Evolutionary conservation across 2,329 filamentous ascomycete species (phyloP), one percentile per base, ranked within the genome.

Genomic region (Cadophora gregata): DNA sequence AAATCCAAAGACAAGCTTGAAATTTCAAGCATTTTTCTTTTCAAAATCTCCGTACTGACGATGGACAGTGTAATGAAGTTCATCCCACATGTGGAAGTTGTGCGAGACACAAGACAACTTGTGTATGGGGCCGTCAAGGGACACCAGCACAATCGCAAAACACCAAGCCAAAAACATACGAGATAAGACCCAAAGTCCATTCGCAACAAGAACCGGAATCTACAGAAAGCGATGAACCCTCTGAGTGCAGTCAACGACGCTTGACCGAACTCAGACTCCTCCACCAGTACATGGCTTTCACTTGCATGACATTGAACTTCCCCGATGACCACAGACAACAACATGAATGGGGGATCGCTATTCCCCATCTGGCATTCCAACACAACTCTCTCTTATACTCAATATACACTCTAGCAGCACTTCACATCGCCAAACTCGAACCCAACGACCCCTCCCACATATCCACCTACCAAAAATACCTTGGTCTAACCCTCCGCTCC

Each of bases 41-140:
- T 6, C 31, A 36, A n/a, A n/a, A n/a, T n/a, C 31, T 5, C 14
- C 45, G 16, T 47, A 62, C 48, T 62, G n/a, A 63, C 53, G 60
- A 16, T 19, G 16, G 21, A 33, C 38, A 73, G 71, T 74, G 72
- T 51, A 68, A 73, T 65, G 71, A 74, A 68, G 59, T 61, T 25
- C 70, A 72, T 16, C 72, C 72, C 8, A 42, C 63, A 9, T 74
- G 69, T 45, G 60, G 68, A 12, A 67, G 62, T 21, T 73, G 72
- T 55, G 10, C 55, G 21, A 60, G 67, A n/a, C 72, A 74, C 53
- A 56, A 64, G 14, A 59, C 65, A 50, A 53, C 63, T 19, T 74
- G 71, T 47, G 51, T 69, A 9, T 74, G 64, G 62, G 67, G 61
- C 38, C 56, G 69, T 1, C 66, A 51, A 65, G 62, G 48, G 16